phyloP scores from a whole-genome alignment of 1,284 basidiomycete species.

The Mycena citricolor region DNA sequence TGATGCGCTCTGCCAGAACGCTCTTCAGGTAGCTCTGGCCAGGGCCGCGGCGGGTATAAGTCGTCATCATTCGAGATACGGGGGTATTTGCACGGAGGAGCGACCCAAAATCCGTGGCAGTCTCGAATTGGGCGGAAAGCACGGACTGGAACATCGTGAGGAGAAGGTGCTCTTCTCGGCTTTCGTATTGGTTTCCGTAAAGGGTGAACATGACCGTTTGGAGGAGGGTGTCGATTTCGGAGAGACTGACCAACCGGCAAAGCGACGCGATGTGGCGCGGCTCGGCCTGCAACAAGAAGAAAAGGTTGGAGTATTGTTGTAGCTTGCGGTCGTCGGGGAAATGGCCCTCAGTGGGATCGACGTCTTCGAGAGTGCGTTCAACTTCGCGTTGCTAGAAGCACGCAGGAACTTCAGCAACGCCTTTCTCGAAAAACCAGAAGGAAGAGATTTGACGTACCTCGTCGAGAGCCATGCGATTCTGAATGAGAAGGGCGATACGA shows the following conservation, averaged over 20 bases:
- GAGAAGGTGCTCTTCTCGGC: slow-evolving; percentile 95
- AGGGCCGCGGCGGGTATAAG: slow-evolving; percentile 96
- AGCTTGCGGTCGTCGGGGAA: slow-evolving; percentile 93
- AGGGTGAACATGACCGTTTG: slow-evolving; percentile 99
- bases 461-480: slow-evolving; percentile 96
- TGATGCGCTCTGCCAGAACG: slow-evolving; percentile 95
- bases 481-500: slow-evolving; percentile 95
- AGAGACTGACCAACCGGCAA: slow-evolving; percentile 93
- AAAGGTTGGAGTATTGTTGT: slow-evolving; percentile 96
- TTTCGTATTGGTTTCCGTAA: slow-evolving; percentile 99
- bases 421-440: too few species aligned
- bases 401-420: too few species aligned
- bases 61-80: slow-evolving; percentile 99
- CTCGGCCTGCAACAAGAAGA: slow-evolving; percentile 97
- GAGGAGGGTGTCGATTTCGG: slow-evolving; percentile 97
- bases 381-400: slow-evolving; percentile 88
- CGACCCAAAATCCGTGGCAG: slow-evolving; percentile 96
- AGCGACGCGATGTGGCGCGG: slow-evolving; percentile 95
- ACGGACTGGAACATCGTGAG: slow-evolving; percentile 99
- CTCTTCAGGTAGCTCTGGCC: slow-evolving; percentile 98
- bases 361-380: slow-evolving; percentile 91
- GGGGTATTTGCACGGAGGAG: slow-evolving; percentile 97
- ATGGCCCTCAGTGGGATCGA: slow-evolving; percentile 85
- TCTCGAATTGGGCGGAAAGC: slow-evolving; percentile 97
- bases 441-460: slow-evolving; percentile 59